Conservation (phyloP, 768 basidiomycete species). For the Pulveroboletus sp. region DNA sequence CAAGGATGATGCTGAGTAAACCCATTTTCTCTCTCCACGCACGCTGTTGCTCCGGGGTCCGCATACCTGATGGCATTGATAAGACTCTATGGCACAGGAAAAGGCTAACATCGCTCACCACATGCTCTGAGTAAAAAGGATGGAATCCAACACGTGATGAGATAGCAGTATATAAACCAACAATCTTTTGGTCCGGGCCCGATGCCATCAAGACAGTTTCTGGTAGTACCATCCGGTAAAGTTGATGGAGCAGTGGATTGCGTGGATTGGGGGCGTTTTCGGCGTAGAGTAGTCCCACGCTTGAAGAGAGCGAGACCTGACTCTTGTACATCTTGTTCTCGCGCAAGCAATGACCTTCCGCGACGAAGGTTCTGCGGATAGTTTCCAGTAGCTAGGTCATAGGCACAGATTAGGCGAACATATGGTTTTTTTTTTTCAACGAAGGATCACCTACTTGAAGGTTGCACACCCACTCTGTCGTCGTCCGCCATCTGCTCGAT, state of each 20-base stretch:
- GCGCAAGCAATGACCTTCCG: conserved; percentile 82
- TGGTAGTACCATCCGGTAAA: conserved; percentile 33
- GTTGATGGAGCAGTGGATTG: conserved; percentile 36
- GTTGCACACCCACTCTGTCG: conserved; percentile 65
- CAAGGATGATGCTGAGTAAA: conserved; percentile 69
- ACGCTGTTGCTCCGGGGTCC: conserved; percentile 86
- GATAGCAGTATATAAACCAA: conserved; percentile 93
- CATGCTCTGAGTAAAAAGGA: conserved; percentile 68
- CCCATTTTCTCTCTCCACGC: conserved; percentile 99
- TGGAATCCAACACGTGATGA: conserved; percentile 83
- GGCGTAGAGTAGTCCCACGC: conserved; percentile 72
- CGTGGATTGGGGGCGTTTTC: conserved; percentile 52
- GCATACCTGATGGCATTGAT: conserved; percentile 54
- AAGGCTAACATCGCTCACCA: conserved; percentile 47
- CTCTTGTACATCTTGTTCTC: conserved; percentile 89
- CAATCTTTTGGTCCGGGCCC: conserved; percentile 85
- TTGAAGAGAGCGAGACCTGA: conserved; percentile 92
- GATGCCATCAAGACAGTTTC: conserved; percentile 63
- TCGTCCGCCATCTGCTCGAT: conserved; percentile 74
- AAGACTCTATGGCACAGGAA: conserved; percentile 1
- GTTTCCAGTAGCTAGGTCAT: conserved; percentile 66
- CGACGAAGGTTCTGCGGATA: conserved; percentile 65
- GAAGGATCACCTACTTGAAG: conserved; percentile 62
- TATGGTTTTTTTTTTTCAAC: neutral
- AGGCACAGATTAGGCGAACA: conserved; percentile 3